Evolutionary conservation across 1,139 yeast genomes (phyloP), one percentile per base, ranked within the genome.

Genomic region (Scheffersomyces stambukii): DNA sequence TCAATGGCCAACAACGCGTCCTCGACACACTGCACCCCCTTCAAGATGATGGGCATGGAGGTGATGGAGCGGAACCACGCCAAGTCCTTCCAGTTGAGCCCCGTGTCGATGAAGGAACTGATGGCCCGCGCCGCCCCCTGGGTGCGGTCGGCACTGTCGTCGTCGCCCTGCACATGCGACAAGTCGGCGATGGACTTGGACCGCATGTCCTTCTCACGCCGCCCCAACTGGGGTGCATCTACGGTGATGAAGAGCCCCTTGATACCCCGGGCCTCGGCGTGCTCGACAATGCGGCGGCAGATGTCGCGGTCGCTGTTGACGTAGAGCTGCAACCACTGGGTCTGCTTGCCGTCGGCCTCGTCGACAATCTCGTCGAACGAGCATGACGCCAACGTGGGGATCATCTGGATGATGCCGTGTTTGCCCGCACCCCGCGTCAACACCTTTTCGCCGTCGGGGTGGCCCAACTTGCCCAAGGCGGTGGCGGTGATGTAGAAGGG

Each of bases 201-300:
- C 30, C 76, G 50, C 74, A 59, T 53, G 42, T 79, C 85, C 40
- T 75, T 70, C 54, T 89, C 96, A 44, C 97, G 76, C 42, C 94
- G 75, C n/a, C 97, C 97, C 34, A 88, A 68, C 41, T 85, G 86
- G 4, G 96, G 96, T 1, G 96, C 96, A 60, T 89, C 97, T 4
- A 88, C 96, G 0, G 95, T 86, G 31, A 86, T 76, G 51, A 84
- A 84, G 13, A 86, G 63, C 1, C 89, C 95, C 47, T 79, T 80
- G 46, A 82, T 66, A 0, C 95, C 95, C 27, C 86, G 59, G 26
- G 59, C 48, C 53, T 82, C 95, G 1, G 93, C 94, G 43, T 81
- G 81, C 41, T 69, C 66, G 16, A 85, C 77, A 43, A 83, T 66
- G 20, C 64, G 54, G 26, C 64, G 61, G 22, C 91, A 79, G 26